phyloP scores from a whole-genome alignment of 2,329 filamentous ascomycete species.

The Pseudogymnoascus sp. region DNA sequence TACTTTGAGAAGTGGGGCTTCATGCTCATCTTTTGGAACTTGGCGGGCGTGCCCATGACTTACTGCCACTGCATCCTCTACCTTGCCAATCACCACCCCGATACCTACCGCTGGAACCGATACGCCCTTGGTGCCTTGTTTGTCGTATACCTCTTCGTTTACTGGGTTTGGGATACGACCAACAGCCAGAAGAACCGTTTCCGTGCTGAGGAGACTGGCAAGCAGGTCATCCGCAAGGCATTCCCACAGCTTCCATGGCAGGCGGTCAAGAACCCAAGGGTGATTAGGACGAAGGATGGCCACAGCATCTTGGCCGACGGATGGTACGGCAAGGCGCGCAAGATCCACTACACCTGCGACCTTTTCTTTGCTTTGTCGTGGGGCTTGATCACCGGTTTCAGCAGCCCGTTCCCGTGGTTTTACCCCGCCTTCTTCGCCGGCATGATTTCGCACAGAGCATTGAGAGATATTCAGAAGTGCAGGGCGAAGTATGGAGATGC shows the following conservation, averaged over 20 bases:
- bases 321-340: constrained; percentile 75
- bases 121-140: constrained; percentile 59
- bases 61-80: constrained; percentile 94
- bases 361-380: constrained; percentile 69
- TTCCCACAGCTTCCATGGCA: constrained; percentile 89
- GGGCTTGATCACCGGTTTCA: constrained; percentile 76
- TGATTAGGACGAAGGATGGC: constrained; percentile 63
- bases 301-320: constrained; percentile 69
- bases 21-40: constrained; percentile 97
- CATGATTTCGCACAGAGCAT: constrained; percentile 75
- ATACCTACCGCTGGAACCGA: constrained; percentile 69
- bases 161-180: constrained; percentile 87
- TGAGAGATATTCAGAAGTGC: constrained; percentile 69
- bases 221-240: constrained; percentile 60
- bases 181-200: constrained; percentile 94
- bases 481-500: constrained; percentile 71
- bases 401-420: constrained; percentile 81
- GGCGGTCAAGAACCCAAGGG: constrained; percentile 70
- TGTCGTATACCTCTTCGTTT: constrained; percentile 68
- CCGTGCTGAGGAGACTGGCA: constrained; percentile 70
- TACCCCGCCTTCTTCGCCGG: constrained; percentile 72
- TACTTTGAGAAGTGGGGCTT: constrained; percentile 96
- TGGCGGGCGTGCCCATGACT: constrained; percentile 80
- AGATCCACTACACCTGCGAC: constrained; percentile 76
- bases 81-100: constrained; percentile 73